phyloP scores from a whole-genome alignment of 2,329 filamentous ascomycete genomes.

The Apiospora arundinis region DNA sequence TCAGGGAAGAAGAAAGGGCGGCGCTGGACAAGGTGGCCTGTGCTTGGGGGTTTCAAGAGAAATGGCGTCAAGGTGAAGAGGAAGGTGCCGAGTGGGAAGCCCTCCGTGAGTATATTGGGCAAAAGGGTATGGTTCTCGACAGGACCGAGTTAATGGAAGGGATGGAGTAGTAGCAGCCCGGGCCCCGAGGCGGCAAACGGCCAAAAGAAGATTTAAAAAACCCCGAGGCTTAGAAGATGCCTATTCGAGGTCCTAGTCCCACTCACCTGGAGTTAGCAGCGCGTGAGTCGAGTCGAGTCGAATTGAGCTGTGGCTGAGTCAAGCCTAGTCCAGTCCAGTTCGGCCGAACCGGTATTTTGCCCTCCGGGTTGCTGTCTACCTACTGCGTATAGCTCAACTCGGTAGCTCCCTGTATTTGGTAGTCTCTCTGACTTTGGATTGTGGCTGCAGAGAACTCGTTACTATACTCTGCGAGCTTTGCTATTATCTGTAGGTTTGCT shows the following conservation, averaged over 20 bases:
- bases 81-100: slow-evolving; percentile 89
- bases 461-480: background rate
- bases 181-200: background rate
- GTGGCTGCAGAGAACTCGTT: background rate
- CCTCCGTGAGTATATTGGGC: slow-evolving; percentile 80
- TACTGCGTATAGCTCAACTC: background rate
- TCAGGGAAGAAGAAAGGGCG: slow-evolving; percentile 87
- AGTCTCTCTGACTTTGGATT: background rate
- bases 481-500: background rate
- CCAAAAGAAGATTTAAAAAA: too few species aligned
- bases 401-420: background rate
- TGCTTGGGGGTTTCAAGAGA: slow-evolving; percentile 90
- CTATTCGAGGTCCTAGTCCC: background rate
- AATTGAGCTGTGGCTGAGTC: slow-evolving; percentile 1
- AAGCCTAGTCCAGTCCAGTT: slow-evolving; percentile 7
- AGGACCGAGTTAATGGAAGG: slow-evolving; percentile 90
- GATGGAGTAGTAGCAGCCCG: slow-evolving; percentile 75
- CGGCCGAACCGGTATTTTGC: background rate
- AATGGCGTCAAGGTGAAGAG: slow-evolving; percentile 83
- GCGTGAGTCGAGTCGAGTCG: background rate
- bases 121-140: slow-evolving; percentile 89
- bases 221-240: background rate
- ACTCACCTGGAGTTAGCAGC: background rate
- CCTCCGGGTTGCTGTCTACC: background rate
- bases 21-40: slow-evolving; percentile 85